phyloP scores from a whole-genome alignment of 345 rosid genomes.

The Hirschfeldia incana region DNA sequence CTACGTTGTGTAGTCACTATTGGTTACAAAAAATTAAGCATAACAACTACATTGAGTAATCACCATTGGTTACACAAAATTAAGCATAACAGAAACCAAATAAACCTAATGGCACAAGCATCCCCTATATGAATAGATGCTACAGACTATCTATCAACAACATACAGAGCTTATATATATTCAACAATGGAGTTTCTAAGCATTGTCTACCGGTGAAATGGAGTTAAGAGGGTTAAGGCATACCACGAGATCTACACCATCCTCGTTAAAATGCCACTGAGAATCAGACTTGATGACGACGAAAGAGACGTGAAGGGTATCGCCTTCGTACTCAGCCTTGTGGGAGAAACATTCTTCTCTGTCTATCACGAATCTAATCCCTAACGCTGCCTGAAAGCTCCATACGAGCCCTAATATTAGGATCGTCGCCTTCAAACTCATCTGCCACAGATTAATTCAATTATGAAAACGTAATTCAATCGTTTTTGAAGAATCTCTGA shows the following conservation, averaged over 20 bases:
- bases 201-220: not conserved
- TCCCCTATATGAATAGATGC: not conserved
- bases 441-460: slow-evolving; percentile 14
- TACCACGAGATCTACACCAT: slow-evolving; percentile 70
- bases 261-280: slow-evolving; percentile 55
- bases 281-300: slow-evolving; percentile 62
- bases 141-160: not conserved
- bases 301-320: slow-evolving; percentile 65
- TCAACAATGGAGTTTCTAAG: not conserved
- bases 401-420: slow-evolving; percentile 38
- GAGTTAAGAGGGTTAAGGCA: not conserved
- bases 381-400: slow-evolving; percentile 39
- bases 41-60: not conserved
- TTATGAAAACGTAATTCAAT: not conserved
- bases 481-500: not conserved
- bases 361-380: slow-evolving; percentile 62
- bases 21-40: too few species aligned
- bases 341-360: slow-evolving; percentile 67
- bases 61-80: not conserved
- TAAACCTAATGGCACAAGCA: not conserved
- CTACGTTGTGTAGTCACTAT: too few species aligned
- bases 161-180: slow-evolving; percentile 1
- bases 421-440: slow-evolving; percentile 36
- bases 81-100: not conserved
- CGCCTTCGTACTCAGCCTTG: slow-evolving; percentile 64